Evolutionary conservation across 2,329 filamentous ascomycete species (phyloP).

Genomic region (Beauveria medogensis): DNA sequence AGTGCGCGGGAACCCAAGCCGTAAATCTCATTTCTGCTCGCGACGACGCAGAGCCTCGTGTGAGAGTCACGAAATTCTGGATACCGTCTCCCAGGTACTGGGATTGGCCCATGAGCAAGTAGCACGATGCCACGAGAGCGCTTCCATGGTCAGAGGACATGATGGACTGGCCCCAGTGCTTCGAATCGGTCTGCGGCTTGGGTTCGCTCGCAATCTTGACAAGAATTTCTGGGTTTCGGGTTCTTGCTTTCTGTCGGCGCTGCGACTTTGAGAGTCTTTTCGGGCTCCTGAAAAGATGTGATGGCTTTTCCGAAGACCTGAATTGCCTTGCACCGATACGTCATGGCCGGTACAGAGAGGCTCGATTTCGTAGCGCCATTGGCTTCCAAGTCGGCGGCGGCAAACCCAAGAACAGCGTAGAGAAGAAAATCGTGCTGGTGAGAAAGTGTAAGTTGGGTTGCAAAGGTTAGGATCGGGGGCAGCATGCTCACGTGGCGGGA

Average conservation of each 20-base stretch:
- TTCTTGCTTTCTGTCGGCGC: not conserved
- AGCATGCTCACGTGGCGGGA: not conserved
- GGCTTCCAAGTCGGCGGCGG: not conserved
- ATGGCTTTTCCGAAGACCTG: conserved; percentile 3
- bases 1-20: not conserved
- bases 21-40: conserved; percentile 1
- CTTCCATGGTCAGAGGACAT: conserved; percentile 1
- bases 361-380: not conserved
- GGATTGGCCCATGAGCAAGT: conserved; percentile 3
- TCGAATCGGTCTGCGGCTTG: not conserved
- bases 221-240: not conserved
- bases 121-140: not conserved
- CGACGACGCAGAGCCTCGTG: not conserved
- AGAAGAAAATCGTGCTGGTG: not conserved
- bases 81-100: conserved; percentile 2
- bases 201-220: conserved; percentile 1
- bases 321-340: conserved; percentile 4
- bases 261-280: not conserved
- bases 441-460: not conserved
- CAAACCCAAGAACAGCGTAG: not conserved
- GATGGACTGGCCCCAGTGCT: conserved; percentile 5
- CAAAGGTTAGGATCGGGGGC: not conserved
- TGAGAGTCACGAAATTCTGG: conserved; percentile 3
- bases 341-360: conserved; percentile 5
- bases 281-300: not conserved